Evolutionary conservation across 495 filamentous ascomycete genomes (phyloP).

Genomic region (Cudoniella acicularis): DNA sequence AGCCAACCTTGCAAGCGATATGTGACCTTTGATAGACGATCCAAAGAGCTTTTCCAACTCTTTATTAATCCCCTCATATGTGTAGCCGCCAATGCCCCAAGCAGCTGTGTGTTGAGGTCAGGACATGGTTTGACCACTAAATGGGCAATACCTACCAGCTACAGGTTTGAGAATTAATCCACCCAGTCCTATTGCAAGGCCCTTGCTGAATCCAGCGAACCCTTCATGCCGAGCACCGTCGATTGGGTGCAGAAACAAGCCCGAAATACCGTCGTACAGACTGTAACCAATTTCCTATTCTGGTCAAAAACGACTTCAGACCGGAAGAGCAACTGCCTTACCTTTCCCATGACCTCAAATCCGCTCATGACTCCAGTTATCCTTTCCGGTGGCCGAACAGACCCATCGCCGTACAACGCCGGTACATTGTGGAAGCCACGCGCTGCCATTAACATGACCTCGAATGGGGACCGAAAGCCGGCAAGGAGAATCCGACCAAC

Average conservation of each 20-base stretch:
- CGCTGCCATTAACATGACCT: too few species aligned
- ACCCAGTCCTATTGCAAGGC: slow-evolving; percentile 67
- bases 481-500: slow-evolving; percentile 43
- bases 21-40: too few species aligned
- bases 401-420: slow-evolving; percentile 32
- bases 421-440: slow-evolving; percentile 60
- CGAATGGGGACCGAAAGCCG: too few species aligned
- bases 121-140: too few species aligned
- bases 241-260: slow-evolving; percentile 63
- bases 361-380: not conserved
- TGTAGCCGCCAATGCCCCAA: too few species aligned
- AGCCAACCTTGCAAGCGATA: too few species aligned
- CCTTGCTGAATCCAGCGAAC: slow-evolving; percentile 56
- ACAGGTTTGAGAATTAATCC: too few species aligned
- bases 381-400: not conserved
- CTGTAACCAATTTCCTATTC: slow-evolving; percentile 52
- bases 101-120: too few species aligned
- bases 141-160: too few species aligned
- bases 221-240: slow-evolving; percentile 57
- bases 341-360: not conserved
- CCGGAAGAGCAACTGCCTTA: slow-evolving; percentile 8
- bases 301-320: not conserved
- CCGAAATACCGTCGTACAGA: slow-evolving; percentile 64
- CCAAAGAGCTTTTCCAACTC: too few species aligned
- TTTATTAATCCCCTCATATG: too few species aligned